phyloP scores from a whole-genome alignment of 2,329 filamentous ascomycete genomes.

The Cercospora sojina region DNA sequence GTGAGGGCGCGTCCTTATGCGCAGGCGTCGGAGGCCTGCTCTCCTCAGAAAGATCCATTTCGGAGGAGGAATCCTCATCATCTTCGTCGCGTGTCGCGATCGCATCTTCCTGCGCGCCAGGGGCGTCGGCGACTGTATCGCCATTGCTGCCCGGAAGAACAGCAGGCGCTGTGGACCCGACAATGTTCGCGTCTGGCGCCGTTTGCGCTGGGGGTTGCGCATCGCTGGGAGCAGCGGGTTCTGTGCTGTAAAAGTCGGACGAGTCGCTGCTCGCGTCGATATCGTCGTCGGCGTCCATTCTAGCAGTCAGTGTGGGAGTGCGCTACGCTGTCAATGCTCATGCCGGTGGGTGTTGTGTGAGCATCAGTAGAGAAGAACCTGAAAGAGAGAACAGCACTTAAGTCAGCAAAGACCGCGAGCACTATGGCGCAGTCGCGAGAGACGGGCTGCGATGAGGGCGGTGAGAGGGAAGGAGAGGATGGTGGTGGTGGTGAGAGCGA shows the following conservation, averaged over 20 bases:
- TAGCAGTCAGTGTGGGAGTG: conserved; percentile 7
- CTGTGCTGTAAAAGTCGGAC: conserved; percentile 2
- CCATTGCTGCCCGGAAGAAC: background rate
- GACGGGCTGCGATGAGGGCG: background rate
- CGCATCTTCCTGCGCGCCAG: background rate
- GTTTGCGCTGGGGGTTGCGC: background rate
- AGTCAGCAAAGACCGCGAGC: conserved; percentile 1
- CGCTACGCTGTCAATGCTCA: background rate
- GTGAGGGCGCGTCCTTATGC: background rate
- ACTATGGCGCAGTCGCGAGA: conserved; percentile 2
- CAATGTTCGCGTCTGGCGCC: background rate
- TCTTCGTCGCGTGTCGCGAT: background rate
- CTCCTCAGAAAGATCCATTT: conserved; percentile 35
- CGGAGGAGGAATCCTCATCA: conserved; percentile 29
- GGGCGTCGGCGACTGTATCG: background rate
- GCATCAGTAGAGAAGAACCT: background rate
- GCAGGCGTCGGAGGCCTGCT: conserved; percentile 27
- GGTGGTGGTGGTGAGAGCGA: background rate
- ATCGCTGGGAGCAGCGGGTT: background rate
- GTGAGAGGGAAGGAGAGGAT: background rate
- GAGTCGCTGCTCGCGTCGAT: conserved; percentile 8
- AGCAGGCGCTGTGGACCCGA: background rate
- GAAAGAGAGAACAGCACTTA: conserved; percentile 2
- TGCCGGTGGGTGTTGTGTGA: background rate
- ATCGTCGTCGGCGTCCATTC: conserved; percentile 6